phyloP scores from a whole-genome alignment of 1,139 yeast genomes.

The Nakaseomyces sp. region DNA sequence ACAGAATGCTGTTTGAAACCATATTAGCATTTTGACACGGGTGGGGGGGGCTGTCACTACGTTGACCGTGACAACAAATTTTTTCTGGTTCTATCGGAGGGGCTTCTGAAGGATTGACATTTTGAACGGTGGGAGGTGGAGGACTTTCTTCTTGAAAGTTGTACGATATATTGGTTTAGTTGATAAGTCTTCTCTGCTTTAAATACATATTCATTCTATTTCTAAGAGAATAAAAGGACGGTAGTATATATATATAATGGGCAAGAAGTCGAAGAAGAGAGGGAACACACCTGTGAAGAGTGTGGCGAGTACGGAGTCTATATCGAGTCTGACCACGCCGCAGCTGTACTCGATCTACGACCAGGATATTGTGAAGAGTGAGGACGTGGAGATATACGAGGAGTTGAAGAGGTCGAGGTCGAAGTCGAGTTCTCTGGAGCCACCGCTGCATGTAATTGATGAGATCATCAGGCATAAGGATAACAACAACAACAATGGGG shows the following conservation, averaged over 20 bases:
- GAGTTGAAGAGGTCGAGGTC: conserved; percentile 17
- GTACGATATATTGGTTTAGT: too few relatives aligned
- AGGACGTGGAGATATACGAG: conserved; percentile 24
- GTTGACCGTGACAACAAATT: too few relatives aligned
- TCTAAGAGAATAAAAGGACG: not conserved
- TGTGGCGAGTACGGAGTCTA: conserved; percentile 21
- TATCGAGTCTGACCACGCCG: conserved; percentile 25
- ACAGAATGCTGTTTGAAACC: too few relatives aligned
- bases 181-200: too few relatives aligned
- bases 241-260: not conserved
- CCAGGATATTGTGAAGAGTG: conserved; percentile 27
- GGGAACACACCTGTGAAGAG: not conserved
- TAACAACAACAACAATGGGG: not conserved
- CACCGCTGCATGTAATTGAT: conserved; percentile 8
- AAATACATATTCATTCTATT: not conserved
- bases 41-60: too few relatives aligned
- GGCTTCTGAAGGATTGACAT: too few relatives aligned
- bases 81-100: too few relatives aligned
- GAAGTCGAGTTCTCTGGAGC: conserved; percentile 1
- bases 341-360: conserved; percentile 30
- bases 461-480: conserved; percentile 5
- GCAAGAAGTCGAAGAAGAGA: not conserved
- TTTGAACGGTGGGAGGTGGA: too few relatives aligned
- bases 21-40: too few relatives aligned
- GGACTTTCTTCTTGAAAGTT: too few relatives aligned